These are phyloP conservation scores for Laetiporus sulphureus DNA, from an alignment of 1,284 basidiomycete genomes.

Conservation along the genomic window DNA sequence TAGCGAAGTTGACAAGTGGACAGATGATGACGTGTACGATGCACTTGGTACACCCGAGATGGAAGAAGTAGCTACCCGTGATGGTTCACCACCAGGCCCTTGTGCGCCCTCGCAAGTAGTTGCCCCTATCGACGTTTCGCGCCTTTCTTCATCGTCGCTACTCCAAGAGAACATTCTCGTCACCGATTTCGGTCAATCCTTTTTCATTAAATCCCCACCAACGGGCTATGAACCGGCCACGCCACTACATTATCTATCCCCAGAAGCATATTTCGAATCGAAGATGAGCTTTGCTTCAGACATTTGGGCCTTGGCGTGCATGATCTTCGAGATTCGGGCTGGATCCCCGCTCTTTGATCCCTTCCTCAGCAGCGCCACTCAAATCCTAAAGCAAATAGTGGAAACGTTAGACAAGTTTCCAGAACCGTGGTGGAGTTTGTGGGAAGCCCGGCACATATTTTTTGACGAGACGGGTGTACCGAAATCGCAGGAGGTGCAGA, in stretches of 20 bases:
- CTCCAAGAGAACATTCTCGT: constrained; percentile 5
- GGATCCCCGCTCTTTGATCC: constrained; percentile 7
- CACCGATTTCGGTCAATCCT: constrained; percentile 5
- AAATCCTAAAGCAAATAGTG: constrained; percentile 5
- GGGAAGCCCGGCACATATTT: not conserved
- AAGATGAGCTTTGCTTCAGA: constrained; percentile 1
- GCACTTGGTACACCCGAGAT: constrained; percentile 3
- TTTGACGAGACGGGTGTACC: constrained; percentile 5
- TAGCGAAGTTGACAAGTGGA: constrained; percentile 22
- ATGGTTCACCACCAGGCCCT: constrained; percentile 1
- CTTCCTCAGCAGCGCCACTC: constrained; percentile 4
- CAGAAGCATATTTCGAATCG: constrained; percentile 4
- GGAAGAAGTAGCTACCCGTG: constrained; percentile 4
- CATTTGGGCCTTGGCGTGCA: constrained; percentile 5
- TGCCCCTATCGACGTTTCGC: constrained; percentile 1
- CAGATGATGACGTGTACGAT: constrained; percentile 28
- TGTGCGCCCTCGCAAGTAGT: constrained; percentile 3
- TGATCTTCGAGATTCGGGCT: constrained; percentile 7
- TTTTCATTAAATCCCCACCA: not conserved
- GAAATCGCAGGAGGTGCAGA: constrained; percentile 1
- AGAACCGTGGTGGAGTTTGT: constrained; percentile 6
- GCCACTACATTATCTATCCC: constrained; percentile 6
- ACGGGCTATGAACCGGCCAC: constrained; percentile 1
- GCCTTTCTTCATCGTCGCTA: too few species aligned
- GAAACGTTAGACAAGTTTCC: constrained; percentile 5